Evolutionary conservation across 768 basidiomycete genomes (phyloP), one percentile per base, ranked within the genome.

Genomic region (Chalciporus sphaerocephalus): DNA sequence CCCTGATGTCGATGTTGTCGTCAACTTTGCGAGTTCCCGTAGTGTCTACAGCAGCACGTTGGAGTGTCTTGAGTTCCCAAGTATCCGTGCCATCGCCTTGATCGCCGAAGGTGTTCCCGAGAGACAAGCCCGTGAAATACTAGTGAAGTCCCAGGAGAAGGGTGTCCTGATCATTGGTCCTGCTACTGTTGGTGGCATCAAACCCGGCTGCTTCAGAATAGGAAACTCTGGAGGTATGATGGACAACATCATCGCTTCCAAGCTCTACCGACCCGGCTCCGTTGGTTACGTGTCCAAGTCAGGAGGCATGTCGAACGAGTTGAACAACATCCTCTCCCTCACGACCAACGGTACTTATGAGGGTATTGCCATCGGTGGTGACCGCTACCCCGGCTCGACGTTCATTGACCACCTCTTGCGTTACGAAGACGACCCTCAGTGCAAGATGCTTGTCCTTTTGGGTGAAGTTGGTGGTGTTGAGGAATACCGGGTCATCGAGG

Each of bases 171-270:
- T 98, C 72, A 85, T 87, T 45, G 95, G 96, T 28, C 96, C 96
- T 47, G 96, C 96, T 20, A 99, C 95, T 40, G 95, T 98, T 44
- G 95, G 95, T 72, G 95, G 95, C 61, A 96, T 99, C 77, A 99
- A 99, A 78, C 94, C 95, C 47, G 95, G 95, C 34, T 97, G 95
- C 76, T 98, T 97, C 89, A 82, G 94, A 69, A 98, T 98, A 60
- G 95, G 95, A 61, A 99, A 99, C 80, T 93, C 91, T 48, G 95
- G 95, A 76, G 95, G 91, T 62, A 98, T 98, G 95, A 96, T 97
- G 94, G 95, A 99, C 77, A 99, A 98, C 78, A 94, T 98, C 73
- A 96, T 97, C 63, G 75, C 94, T 6, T 95, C 92, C 52, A 99
- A 97, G 77, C 87, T 99, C 52, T 99, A 97, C 81, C 92, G 94